A percentile compares a stretch with the other conserved stretches of the same genome.
These are phyloP conservation scores for Lepidium aucheri DNA, from an alignment of 345 rosid genomes.

Conservation along the genomic window DNA sequence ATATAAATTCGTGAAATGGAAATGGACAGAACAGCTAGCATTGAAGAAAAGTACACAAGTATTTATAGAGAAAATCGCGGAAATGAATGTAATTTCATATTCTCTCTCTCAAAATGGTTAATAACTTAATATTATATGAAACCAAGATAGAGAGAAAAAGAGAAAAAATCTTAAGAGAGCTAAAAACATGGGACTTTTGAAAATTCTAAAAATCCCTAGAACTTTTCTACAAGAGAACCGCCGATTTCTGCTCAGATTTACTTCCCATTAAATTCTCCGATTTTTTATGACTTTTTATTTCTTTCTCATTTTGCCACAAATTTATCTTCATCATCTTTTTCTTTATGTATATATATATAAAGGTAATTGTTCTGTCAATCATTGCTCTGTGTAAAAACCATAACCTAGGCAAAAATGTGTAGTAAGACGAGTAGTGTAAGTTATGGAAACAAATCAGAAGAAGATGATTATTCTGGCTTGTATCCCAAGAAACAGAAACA, in stretches of 20 bases:
- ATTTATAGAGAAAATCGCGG: constrained; percentile 27
- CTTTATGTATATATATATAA: constrained; percentile 1
- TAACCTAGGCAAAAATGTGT: constrained; percentile 33
- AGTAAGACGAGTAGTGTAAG: constrained; percentile 35
- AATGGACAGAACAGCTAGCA: background rate
- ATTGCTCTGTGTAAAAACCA: no score
- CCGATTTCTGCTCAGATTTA: constrained; percentile 57
- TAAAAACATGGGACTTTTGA: constrained; percentile 38
- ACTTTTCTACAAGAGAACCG: constrained; percentile 36
- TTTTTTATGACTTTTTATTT: constrained; percentile 37
- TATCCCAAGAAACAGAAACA: constrained; percentile 42
- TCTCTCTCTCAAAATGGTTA: constrained; percentile 7
- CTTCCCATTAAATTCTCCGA: constrained; percentile 43
- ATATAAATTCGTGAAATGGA: background rate
- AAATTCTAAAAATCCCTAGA: constrained; percentile 31
- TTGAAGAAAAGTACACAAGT: constrained; percentile 1
- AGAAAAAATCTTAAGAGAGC: constrained; percentile 30
- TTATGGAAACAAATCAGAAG: constrained; percentile 19
- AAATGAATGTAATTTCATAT: constrained; percentile 19
- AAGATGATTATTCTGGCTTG: constrained; percentile 15
- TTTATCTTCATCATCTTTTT: constrained; percentile 1
- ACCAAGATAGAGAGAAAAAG: background rate
- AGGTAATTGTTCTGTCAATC: background rate
- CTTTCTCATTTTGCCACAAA: constrained; percentile 26
- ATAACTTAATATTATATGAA: no score